phyloP scores from a whole-genome alignment of 805 yeast species.

The Blastobotrys terrestris region DNA sequence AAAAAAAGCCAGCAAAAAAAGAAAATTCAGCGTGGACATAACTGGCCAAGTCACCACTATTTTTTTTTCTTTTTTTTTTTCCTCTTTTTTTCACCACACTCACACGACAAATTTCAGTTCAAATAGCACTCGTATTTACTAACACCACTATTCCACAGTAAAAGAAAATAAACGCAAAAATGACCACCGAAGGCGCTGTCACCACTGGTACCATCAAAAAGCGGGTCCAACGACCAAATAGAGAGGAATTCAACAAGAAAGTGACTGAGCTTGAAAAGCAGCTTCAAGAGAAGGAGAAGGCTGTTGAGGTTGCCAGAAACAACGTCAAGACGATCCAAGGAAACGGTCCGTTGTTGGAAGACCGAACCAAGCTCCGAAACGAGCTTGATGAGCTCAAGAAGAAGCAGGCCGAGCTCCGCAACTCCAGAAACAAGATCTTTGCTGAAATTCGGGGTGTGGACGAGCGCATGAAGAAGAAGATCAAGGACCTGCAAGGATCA shows the following conservation, averaged over 20 bases:
- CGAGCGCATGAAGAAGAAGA: slow-evolving; percentile 62
- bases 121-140: background rate
- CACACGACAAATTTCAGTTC: background rate
- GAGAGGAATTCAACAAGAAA: slow-evolving; percentile 25
- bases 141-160: background rate
- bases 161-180: too few species aligned
- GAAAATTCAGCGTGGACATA: background rate
- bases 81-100: background rate
- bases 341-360: slow-evolving; percentile 23
- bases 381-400: slow-evolving; percentile 42
- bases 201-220: slow-evolving; percentile 10
- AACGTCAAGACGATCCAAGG: slow-evolving; percentile 20
- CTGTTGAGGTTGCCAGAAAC: slow-evolving; percentile 21
- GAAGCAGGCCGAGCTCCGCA: slow-evolving; percentile 40
- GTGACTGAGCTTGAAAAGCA: slow-evolving; percentile 25
- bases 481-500: slow-evolving; percentile 64
- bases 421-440: slow-evolving; percentile 38
- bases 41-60: background rate
- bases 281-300: slow-evolving; percentile 24
- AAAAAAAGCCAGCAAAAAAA: too few species aligned
- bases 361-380: slow-evolving; percentile 49
- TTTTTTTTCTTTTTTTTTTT: too few species aligned
- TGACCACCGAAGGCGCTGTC: background rate
- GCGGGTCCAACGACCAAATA: slow-evolving; percentile 22
- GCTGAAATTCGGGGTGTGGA: slow-evolving; percentile 72